Conservation (phyloP, 1,284 basidiomycete genomes). For the Apiotrichum siamense region DNA sequence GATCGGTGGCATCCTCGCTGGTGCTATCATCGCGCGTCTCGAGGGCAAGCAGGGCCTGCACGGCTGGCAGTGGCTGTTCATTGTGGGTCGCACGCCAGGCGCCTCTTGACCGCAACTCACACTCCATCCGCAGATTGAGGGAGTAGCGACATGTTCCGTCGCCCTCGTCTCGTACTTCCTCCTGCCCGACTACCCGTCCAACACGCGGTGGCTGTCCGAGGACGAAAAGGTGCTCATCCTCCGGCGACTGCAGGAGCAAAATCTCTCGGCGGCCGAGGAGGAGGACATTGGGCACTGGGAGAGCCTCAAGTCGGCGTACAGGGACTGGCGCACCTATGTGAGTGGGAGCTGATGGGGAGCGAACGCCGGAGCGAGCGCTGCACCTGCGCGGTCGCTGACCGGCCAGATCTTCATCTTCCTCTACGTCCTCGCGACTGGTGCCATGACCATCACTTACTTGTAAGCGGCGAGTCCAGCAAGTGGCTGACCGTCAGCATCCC, state of each 20-base stretch:
- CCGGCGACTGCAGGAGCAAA: slow-evolving; percentile 7
- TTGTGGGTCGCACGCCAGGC: too few species aligned
- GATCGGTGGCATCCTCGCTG: slow-evolving; percentile 29
- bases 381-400: background rate
- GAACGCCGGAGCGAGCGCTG: too few species aligned
- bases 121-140: slow-evolving; percentile 48
- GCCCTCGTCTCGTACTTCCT: slow-evolving; percentile 19
- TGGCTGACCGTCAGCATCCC: slow-evolving; percentile 21
- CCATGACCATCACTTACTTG: slow-evolving; percentile 44
- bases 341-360: too few species aligned
- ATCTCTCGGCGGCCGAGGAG: slow-evolving; percentile 24
- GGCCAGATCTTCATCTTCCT: slow-evolving; percentile 29
- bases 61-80: slow-evolving; percentile 18
- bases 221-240: slow-evolving; percentile 15
- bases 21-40: slow-evolving; percentile 17
- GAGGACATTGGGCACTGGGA: slow-evolving; percentile 18
- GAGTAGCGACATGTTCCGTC: slow-evolving; percentile 8
- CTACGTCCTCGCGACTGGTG: slow-evolving; percentile 38
- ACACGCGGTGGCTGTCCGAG: slow-evolving; percentile 33
- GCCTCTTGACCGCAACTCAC: too few species aligned
- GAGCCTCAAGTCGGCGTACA: slow-evolving; percentile 20
- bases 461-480: background rate
- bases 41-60: slow-evolving; percentile 4
- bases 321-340: slow-evolving; percentile 39
- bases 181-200: slow-evolving; percentile 35